These are phyloP conservation scores for Mycena belliarum DNA, from an alignment of 768 basidiomycete species.

Conservation along the genomic window DNA sequence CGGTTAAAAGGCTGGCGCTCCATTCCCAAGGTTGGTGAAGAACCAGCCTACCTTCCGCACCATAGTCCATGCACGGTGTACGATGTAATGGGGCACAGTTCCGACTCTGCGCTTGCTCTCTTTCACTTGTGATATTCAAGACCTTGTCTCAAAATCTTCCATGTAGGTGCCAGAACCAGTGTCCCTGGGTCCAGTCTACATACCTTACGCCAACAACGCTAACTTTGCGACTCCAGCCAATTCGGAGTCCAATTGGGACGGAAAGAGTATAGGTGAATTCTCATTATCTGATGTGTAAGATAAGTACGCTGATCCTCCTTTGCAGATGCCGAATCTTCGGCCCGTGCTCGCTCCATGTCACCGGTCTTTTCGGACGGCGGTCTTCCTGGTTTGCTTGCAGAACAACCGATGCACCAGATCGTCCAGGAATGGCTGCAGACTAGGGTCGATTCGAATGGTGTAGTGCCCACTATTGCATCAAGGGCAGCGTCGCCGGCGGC, in stretches of 20 bases:
- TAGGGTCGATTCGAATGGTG: constrained; percentile 20
- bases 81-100: constrained; percentile 30
- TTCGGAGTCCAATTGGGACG: constrained; percentile 48
- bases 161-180: constrained; percentile 48
- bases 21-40: constrained; percentile 43
- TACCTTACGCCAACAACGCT: constrained; percentile 27
- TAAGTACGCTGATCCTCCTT: constrained; percentile 6
- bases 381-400: constrained; percentile 13
- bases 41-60: constrained; percentile 20
- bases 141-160: constrained; percentile 15
- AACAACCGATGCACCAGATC: constrained; percentile 13
- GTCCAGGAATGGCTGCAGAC: constrained; percentile 26
- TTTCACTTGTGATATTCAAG: constrained; percentile 13
- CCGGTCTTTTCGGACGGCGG: constrained; percentile 29
- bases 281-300: not conserved
- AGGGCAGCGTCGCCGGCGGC: constrained; percentile 8
- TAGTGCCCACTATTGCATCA: constrained; percentile 3
- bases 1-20: constrained; percentile 32
- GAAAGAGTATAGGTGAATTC: constrained; percentile 39
- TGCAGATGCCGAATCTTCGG: constrained; percentile 33
- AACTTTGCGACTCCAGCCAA: constrained; percentile 29
- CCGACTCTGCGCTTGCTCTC: constrained; percentile 31
- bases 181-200: constrained; percentile 27
- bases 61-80: constrained; percentile 31
- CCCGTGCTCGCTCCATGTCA: constrained; percentile 26